These are phyloP conservation scores for Lentinula raphanica DNA, from an alignment of 768 basidiomycete genomes.

Conservation along the genomic window DNA sequence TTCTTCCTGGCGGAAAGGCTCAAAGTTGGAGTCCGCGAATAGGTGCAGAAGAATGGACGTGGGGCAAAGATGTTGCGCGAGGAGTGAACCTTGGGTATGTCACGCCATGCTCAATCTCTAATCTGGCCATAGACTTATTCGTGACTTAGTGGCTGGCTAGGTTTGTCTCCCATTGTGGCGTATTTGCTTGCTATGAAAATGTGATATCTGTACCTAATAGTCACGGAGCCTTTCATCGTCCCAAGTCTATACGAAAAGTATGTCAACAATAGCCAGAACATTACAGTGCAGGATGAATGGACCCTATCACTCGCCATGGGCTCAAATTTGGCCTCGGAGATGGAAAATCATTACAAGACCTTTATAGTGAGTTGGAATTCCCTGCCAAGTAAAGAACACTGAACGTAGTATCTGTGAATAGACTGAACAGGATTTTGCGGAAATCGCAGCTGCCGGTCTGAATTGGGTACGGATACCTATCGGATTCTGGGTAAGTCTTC, in stretches of 20 bases:
- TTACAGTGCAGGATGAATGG: background rate
- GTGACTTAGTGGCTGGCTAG: constrained; percentile 39
- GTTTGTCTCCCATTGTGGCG: constrained; percentile 19
- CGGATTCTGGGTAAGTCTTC: constrained; percentile 67
- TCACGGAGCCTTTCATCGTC: constrained; percentile 74
- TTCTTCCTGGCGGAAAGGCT: constrained; percentile 65
- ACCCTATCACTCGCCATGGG: constrained; percentile 3
- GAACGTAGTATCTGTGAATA: constrained; percentile 21
- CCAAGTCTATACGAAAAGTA: constrained; percentile 69
- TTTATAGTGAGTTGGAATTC: constrained; percentile 61
- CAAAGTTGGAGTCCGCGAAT: constrained; percentile 77
- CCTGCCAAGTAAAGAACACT: background rate
- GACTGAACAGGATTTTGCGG: constrained; percentile 89
- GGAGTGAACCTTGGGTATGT: constrained; percentile 56
- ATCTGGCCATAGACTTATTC: constrained; percentile 8
- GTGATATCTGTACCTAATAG: constrained; percentile 43
- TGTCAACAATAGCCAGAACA: constrained; percentile 25
- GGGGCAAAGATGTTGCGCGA: constrained; percentile 55
- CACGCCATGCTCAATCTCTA: background rate
- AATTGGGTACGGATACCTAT: constrained; percentile 86
- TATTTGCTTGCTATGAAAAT: constrained; percentile 5
- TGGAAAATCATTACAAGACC: constrained; percentile 78
- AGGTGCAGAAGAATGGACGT: constrained; percentile 69
- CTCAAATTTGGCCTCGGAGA: constrained; percentile 19
- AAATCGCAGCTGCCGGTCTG: constrained; percentile 84